These are phyloP conservation scores for Ophiostoma ips DNA, from an alignment of 2,329 filamentous ascomycete species.

Conservation along the genomic window DNA sequence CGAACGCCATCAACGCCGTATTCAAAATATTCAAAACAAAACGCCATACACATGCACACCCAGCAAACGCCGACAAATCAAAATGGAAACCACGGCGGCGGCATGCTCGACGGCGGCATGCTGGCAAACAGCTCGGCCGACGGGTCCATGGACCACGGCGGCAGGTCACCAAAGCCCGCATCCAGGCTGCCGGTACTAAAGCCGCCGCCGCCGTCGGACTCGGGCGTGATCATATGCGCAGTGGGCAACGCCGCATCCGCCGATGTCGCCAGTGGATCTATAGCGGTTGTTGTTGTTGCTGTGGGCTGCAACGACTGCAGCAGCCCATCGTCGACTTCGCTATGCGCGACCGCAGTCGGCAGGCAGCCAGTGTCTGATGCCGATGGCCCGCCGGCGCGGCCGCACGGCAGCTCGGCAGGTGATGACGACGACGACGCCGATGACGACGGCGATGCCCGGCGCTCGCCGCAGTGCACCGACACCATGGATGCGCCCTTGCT, in stretches of 20 bases:
- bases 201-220: not conserved
- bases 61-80: no score
- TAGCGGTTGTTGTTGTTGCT: no score
- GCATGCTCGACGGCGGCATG: slow-evolving; percentile 1
- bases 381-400: no score
- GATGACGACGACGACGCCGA: no score
- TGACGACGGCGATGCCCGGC: no score
- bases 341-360: no score
- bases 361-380: no score
- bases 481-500: slow-evolving; percentile 1
- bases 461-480: not conserved
- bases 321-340: no score
- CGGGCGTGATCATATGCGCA: not conserved
- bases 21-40: not conserved
- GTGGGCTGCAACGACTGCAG: no score
- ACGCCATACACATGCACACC: no score
- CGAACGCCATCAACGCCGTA: not conserved
- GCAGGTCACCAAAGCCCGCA: not conserved
- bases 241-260: not conserved
- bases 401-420: no score
- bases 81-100: slow-evolving; percentile 8
- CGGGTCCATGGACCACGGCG: not conserved
- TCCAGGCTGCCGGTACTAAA: not conserved
- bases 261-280: no score
- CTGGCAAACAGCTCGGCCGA: slow-evolving; percentile 6